These are phyloP conservation scores for Exserohilum rostratum DNA, from an alignment of 2,329 filamentous ascomycete genomes.

Conservation along the genomic window DNA sequence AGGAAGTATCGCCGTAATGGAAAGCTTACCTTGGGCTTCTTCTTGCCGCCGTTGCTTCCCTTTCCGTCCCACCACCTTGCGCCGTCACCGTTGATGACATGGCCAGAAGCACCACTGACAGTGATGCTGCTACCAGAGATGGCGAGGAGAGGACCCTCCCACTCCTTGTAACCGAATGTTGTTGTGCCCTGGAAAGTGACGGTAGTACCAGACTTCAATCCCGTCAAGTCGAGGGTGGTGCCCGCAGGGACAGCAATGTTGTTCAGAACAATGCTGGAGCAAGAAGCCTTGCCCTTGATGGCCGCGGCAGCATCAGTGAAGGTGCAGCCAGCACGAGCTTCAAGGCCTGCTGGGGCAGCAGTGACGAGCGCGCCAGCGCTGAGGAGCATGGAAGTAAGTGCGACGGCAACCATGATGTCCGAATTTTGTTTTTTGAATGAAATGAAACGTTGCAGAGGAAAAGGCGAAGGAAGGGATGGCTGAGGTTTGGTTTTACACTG, in stretches of 20 bases:
- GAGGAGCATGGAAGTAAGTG: slow-evolving; percentile 27
- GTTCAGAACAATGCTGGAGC: slow-evolving; percentile 61
- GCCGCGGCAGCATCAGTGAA: slow-evolving; percentile 60
- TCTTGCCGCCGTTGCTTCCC: slow-evolving; percentile 56
- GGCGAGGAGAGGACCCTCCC: slow-evolving; percentile 68
- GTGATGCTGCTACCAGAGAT: slow-evolving; percentile 65
- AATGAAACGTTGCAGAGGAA: slow-evolving; percentile 10
- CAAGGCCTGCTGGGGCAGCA: slow-evolving; percentile 39
- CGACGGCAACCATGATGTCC: slow-evolving; percentile 30
- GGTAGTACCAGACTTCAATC: slow-evolving; percentile 58
- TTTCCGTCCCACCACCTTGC: slow-evolving; percentile 59
- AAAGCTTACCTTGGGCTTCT: slow-evolving; percentile 40
- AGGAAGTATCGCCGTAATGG: background rate
- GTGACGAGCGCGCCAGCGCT: slow-evolving; percentile 40
- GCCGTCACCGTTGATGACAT: slow-evolving; percentile 64
- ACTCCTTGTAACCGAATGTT: slow-evolving; percentile 70
- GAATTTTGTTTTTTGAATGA: slow-evolving; percentile 16
- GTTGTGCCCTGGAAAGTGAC: slow-evolving; percentile 70
- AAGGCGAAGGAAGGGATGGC: slow-evolving; percentile 7
- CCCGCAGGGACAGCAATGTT: slow-evolving; percentile 64
- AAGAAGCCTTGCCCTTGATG: slow-evolving; percentile 57
- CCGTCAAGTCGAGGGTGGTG: slow-evolving; percentile 63
- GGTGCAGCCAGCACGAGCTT: slow-evolving; percentile 55
- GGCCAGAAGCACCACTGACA: slow-evolving; percentile 63
- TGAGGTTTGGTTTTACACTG: background rate